These are phyloP conservation scores for Fusarium sterilihyphosum DNA, from an alignment of 2,329 filamentous ascomycete species.

Conservation along the genomic window DNA sequence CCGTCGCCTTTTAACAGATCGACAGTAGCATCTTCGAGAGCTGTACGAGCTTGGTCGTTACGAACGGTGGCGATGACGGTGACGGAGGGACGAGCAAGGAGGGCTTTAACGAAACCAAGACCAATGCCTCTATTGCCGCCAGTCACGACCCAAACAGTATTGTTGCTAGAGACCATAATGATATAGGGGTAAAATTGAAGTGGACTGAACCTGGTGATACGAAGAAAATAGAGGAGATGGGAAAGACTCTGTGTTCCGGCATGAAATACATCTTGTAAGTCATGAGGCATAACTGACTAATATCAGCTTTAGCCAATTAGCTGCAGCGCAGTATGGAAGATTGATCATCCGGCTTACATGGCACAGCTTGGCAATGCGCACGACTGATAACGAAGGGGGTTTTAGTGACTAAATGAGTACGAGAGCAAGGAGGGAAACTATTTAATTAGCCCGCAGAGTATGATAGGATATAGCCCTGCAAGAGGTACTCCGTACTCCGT, in stretches of 20 bases:
- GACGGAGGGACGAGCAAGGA: slow-evolving; percentile 63
- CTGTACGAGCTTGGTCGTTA: slow-evolving; percentile 23
- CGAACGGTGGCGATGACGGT: slow-evolving; percentile 54
- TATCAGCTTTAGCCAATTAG: background rate
- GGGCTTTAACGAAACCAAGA: slow-evolving; percentile 47
- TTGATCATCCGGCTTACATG: background rate
- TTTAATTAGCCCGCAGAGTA: background rate
- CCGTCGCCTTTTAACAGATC: slow-evolving; percentile 37
- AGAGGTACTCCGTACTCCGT: background rate
- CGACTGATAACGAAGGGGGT: no score
- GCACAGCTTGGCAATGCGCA: background rate
- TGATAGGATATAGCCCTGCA: background rate
- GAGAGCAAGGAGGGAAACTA: background rate
- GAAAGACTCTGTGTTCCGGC: background rate
- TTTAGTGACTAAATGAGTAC: no score
- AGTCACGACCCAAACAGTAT: slow-evolving; percentile 51
- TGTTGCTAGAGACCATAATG: slow-evolving; percentile 8
- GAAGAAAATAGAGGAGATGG: rapidly evolving
- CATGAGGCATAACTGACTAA: background rate
- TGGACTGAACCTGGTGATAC: rapidly evolving
- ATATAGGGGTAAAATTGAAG: rapidly evolving
- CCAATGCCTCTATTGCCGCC: slow-evolving; percentile 56
- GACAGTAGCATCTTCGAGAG: slow-evolving; percentile 23
- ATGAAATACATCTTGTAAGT: background rate
- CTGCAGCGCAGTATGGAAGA: background rate